Evolutionary conservation across 129 eudicot species (phyloP).

Genomic region (Saposhnikovia divaricata): DNA sequence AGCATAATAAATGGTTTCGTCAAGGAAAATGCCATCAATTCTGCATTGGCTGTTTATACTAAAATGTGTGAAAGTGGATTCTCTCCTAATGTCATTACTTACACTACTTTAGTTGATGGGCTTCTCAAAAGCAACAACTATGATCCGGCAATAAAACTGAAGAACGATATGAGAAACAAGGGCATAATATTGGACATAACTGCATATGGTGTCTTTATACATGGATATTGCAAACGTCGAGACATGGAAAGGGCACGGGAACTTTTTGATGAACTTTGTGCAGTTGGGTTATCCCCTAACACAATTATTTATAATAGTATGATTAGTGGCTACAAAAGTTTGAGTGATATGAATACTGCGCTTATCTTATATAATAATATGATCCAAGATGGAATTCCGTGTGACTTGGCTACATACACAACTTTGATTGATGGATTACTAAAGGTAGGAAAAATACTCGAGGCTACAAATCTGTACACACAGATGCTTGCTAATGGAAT

Average conservation of each 20-base stretch:
- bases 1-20: constrained; percentile 67
- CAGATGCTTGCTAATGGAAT: constrained; percentile 71
- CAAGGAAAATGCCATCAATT: constrained; percentile 45
- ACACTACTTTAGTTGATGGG: constrained; percentile 57
- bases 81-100: constrained; percentile 58
- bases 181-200: constrained; percentile 28
- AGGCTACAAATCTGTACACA: constrained; percentile 55
- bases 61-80: constrained; percentile 54
- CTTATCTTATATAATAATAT: constrained; percentile 52
- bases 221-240: constrained; percentile 61
- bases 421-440: constrained; percentile 71
- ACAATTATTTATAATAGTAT: no score
- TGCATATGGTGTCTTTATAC: constrained; percentile 54
- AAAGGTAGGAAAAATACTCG: constrained; percentile 41
- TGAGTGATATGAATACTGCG: constrained; percentile 53
- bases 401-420: constrained; percentile 71
- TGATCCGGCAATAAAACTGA: not conserved
- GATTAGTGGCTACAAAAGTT: not conserved
- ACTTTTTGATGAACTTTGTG: constrained; percentile 52
- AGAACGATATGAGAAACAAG: no score
- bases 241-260: constrained; percentile 65
- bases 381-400: constrained; percentile 45
- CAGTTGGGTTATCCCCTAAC: constrained; percentile 9
- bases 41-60: constrained; percentile 58
- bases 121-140: constrained; percentile 35